Evolutionary conservation across 2,329 filamentous ascomycete genomes (phyloP).

Genomic region (Chaetomiaceae sp.): DNA sequence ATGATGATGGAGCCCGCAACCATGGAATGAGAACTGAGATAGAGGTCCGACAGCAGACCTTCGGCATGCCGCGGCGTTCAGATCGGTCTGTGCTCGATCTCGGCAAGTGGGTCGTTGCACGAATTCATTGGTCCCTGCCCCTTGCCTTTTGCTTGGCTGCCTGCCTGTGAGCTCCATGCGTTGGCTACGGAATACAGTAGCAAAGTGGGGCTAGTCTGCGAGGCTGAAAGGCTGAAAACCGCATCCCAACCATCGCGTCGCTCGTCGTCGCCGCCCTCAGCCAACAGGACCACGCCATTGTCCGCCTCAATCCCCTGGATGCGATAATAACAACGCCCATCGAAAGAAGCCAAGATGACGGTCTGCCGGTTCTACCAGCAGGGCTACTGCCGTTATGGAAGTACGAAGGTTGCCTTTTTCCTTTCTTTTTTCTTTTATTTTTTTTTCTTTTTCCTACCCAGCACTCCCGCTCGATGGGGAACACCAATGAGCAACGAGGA

Average conservation of each 20-base stretch:
- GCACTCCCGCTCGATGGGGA: neutral
- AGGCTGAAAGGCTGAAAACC: no score
- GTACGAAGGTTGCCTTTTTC: conserved; percentile 33
- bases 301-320: no score
- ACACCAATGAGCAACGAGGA: conserved; percentile 14
- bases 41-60: neutral
- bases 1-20: no score
- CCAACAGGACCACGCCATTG: no score
- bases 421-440: neutral
- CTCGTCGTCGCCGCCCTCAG: no score
- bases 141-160: no score
- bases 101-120: conserved; percentile 6
- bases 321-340: neutral
- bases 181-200: no score
- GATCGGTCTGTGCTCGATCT: neutral
- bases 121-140: no score
- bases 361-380: conserved; percentile 48
- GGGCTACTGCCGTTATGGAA: conserved; percentile 49
- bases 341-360: conserved; percentile 18
- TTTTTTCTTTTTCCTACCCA: neutral
- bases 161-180: no score
- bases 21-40: no score
- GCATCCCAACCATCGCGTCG: no score
- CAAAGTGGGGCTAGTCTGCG: no score
- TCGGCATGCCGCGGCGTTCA: conserved; percentile 17